Base-by-base conservation (phyloP, 2,329 filamentous ascomycete species). In the Epichloe coenophiala region DNA sequence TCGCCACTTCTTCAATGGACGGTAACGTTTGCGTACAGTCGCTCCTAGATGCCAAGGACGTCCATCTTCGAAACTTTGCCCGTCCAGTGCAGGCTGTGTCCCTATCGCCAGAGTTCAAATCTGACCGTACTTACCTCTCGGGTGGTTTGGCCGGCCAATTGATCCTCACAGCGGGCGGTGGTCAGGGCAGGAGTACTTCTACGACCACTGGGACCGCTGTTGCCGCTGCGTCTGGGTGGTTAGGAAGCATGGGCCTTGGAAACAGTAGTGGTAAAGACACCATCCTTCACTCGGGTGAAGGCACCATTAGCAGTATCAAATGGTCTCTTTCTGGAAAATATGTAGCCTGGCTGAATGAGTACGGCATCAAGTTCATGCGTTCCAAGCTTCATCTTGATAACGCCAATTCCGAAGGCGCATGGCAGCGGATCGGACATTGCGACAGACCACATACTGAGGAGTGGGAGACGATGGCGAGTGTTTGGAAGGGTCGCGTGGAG, bases 321-420 rank as follows among this genome's bases (percentile, higher is more conserved):
- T 98, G 91, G 89, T 97, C 91, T 0, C 65, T 91, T 39, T 91
- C 88, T 0, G 91, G 93, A 1, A 93, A 86, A 68, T 97, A 90
- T 61, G 86, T 96, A 1, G 87, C 83, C 0, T 98, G 93, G 93
- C 77, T 95, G 40, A 98, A 97, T 61, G 93, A 98, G 66, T 85
- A 94, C 60, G 93, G 93, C 4, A 94, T 97, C 63, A 96, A 96
- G 65, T 93, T 98, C 54, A 97, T 97, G 90, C 81, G 93, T 38
- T 88, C 88, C 4, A 88, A 93, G 63, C 63, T 94, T 19, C 81
- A 90, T 58, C 74, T 96, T 5, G 88, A 94, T 5, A 81, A 74
- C 55, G 76, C 76, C 11, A 85, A 95, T 60, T 71, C 77, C 2
- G 90, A 96, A 15, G 83, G 85, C 56, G 88, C 90, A 2, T 98